Evolutionary conservation across 1,139 yeast genomes (phyloP), one percentile per base, ranked within the genome.

Genomic region (Entelexis paramagnoliae): DNA sequence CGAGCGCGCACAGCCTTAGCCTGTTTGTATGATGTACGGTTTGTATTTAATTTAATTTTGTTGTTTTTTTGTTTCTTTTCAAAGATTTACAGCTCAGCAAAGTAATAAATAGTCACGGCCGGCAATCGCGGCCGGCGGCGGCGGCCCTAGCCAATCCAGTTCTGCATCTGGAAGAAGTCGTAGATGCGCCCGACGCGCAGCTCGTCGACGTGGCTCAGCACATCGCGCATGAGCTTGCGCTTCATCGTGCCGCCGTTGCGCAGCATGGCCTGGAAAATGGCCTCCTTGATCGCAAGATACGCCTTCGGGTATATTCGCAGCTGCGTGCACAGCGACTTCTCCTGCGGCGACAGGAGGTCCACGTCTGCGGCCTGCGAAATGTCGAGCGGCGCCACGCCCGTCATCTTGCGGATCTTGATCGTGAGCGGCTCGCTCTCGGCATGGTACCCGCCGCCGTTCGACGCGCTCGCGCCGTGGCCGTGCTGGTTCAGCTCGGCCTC

Each of bases 241-340:
- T 85, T 85, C 63, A 91, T 68, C 6, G 76, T 69, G 9, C 97
- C 97, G 45, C 94, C 94, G 44, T 85, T 82, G 59, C 86, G 80
- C 38, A 89, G 72, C 29, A 94, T 79, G 64, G 89, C 96, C 60
- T 93, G 78, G 73, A 91, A 87, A 53, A 91, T 69, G n/a, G 88
- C 81, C 64, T 87, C 95, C 64, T 91, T 91, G 58, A 91, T 86
- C 2, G 95, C 95, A 58, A 93, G 71, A 64, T 89, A 91, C 2
- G 97, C 95, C 65, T 91, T 91, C 13, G 99, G 98, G 55, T 84
- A 69, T 13, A 93, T 82, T 58, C 95, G 79, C 57, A 91, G 72
- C 48, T 81, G 85, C 5, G 89, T 76, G 69, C 98, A 93, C 44
- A 93, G 69, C 55, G 79, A 80, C 64, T 83, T 91, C 65, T 91